Base-by-base conservation (phyloP, 1,284 basidiomycete genomes). In the Puccinia triticina region DNA sequence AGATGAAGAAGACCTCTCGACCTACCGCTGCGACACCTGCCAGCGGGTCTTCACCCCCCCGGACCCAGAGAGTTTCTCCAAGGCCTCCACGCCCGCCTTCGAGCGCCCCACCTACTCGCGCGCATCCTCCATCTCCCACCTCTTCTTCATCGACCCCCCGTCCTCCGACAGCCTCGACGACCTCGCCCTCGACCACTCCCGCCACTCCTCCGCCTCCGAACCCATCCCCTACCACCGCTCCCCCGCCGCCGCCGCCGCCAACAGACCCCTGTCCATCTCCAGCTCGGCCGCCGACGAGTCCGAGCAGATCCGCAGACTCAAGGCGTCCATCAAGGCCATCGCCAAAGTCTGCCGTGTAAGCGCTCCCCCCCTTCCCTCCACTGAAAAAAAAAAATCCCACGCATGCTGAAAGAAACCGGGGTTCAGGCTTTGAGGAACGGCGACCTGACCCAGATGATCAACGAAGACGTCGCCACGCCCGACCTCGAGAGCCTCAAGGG, bases 341-440 rank as follows among this genome's bases (percentile, higher is more conserved):
- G 80, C 80, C 11, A 82, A 75, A 82, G 80, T 82, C 66, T 82
- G 80, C 34, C 48, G 80, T 40, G 80, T 82, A 21, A 66, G 80
- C n/a, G n/a, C n/a, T 82, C 34, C 32, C 18, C 11, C 50, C 55
- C 48, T 50, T 53, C 16, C 37, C 26, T 23, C 3, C 11, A 69
- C 7, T 32, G 2, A 66, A 37, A 66, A 66, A 2, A 2, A 66
- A 66, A 66, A 66, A 14, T 21, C 10, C 7, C 43, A 72, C 12
- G 3, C n/a, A 23, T 10, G 2, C 32, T 71, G 14, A 5, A 7
- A 4, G 40, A 23, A 11, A 12, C 18, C 26, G 16, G 4, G 40
- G 26, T 21, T 43, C 46, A 82, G 80, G 80, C 80, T 23, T 53
- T 82, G 4, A 32, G 80, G 72, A 82, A 82, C 57, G 80, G 80